phyloP scores from a whole-genome alignment of 345 rosid species.

The Lumnitzera littorea region DNA sequence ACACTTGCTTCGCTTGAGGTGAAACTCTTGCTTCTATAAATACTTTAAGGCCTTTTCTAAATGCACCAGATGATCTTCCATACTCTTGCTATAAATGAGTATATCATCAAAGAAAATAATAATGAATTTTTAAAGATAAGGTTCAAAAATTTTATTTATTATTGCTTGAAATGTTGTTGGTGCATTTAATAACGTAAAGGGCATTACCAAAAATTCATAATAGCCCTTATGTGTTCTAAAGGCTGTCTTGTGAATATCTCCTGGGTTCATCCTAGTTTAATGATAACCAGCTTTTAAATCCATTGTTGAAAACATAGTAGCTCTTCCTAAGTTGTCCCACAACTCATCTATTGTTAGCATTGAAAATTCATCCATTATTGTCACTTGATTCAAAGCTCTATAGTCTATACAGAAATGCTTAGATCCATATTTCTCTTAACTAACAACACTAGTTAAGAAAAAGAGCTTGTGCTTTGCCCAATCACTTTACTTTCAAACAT shows the following conservation, averaged over 20 bases:
- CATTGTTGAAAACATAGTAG: background rate
- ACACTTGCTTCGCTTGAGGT: too few relatives aligned
- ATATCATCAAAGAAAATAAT: too few relatives aligned
- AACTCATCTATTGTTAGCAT: background rate
- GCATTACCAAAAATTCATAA: background rate
- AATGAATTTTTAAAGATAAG: too few relatives aligned
- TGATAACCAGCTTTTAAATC: background rate
- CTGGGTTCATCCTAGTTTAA: background rate
- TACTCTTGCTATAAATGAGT: too few relatives aligned
- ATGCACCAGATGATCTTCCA: too few relatives aligned
- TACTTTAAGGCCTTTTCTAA: too few relatives aligned
- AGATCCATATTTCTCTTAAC: background rate
- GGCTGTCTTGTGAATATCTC: background rate
- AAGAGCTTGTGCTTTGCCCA: background rate
- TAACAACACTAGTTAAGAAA: background rate
- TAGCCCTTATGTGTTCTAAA: background rate
- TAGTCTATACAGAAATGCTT: background rate
- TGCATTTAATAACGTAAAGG: background rate
- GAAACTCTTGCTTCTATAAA: too few relatives aligned
- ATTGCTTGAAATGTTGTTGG: background rate
- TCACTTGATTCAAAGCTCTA: background rate
- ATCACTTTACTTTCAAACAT: background rate
- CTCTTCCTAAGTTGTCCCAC: background rate
- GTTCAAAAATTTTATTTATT: background rate
- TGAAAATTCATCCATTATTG: background rate